Conservation (phyloP, 2,329 filamentous ascomycete genomes). For the Paecilomyces sp. region DNA sequence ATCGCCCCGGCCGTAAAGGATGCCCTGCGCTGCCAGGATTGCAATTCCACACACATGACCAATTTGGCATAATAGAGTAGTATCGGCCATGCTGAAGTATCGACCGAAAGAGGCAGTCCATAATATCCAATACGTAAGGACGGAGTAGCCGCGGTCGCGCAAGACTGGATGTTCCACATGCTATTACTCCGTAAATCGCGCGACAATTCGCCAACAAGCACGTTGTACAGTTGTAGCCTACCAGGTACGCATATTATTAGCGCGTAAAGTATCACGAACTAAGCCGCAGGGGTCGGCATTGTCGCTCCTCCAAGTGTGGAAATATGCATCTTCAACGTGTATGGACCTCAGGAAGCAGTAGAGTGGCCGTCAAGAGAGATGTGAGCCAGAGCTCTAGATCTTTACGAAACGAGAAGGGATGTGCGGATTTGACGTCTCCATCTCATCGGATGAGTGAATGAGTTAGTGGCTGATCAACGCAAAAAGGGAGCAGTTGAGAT, state of each 20-base stretch:
- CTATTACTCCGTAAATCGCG: neutral
- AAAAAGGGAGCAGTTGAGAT: neutral
- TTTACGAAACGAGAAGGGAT: neutral
- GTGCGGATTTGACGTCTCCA: neutral
- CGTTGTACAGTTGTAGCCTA: neutral
- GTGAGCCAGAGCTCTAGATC: neutral
- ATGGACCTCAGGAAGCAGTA: neutral
- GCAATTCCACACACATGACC: too few relatives aligned
- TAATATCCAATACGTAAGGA: neutral
- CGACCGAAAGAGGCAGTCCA: too few relatives aligned
- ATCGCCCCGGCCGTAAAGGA: too few relatives aligned
- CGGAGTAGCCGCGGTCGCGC: neutral
- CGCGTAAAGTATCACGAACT: neutral
- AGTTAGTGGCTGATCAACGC: neutral
- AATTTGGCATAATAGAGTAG: too few relatives aligned
- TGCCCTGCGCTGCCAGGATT: too few relatives aligned
- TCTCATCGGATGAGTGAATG: neutral
- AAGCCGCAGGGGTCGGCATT: neutral
- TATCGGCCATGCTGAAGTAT: too few relatives aligned
- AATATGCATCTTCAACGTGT: neutral
- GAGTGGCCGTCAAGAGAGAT: neutral
- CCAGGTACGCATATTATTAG: neutral
- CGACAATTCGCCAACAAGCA: neutral
- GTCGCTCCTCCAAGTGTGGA: neutral
- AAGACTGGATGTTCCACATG: neutral